phyloP scores from a whole-genome alignment of 2,329 filamentous ascomycete genomes.

The Nemania serpens region DNA sequence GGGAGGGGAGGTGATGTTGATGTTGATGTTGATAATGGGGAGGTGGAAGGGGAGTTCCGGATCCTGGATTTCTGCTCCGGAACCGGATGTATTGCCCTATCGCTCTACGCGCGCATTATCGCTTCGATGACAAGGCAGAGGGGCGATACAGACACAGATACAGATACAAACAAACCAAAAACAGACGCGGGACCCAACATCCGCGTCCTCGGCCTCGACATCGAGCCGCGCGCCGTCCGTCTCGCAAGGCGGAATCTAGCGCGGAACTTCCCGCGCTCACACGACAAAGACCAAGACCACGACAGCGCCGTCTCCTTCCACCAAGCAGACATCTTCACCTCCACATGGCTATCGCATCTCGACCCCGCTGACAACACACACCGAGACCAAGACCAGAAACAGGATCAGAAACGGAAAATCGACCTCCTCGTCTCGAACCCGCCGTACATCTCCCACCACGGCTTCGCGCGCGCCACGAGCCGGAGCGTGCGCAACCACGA shows the following conservation, averaged over 20 bases:
- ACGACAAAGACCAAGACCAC: too few relatives aligned
- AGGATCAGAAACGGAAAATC: slow-evolving; percentile 31
- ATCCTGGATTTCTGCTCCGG: slow-evolving; percentile 90
- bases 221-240: slow-evolving; percentile 66
- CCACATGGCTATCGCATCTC: slow-evolving; percentile 42
- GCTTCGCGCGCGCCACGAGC: slow-evolving; percentile 66
- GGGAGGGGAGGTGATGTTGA: neutral
- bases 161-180: too few relatives aligned
- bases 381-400: neutral
- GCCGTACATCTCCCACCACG: slow-evolving; percentile 77
- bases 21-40: slow-evolving; percentile 4
- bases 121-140: neutral
- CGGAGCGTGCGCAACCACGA: slow-evolving; percentile 82
- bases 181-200: slow-evolving; percentile 36
- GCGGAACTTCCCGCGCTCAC: slow-evolving; percentile 51
- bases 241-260: slow-evolving; percentile 69
- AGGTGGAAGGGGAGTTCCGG: slow-evolving; percentile 47
- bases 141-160: too few relatives aligned
- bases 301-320: slow-evolving; percentile 48
- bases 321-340: slow-evolving; percentile 55
- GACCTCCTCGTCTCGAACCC: slow-evolving; percentile 87
- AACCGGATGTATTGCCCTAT: slow-evolving; percentile 85
- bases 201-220: slow-evolving; percentile 65
- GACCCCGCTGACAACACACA: neutral
- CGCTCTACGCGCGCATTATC: slow-evolving; percentile 60